Base-by-base conservation (phyloP, 2,329 filamentous ascomycete species). In the Dothidotthia symphoricarpi region DNA sequence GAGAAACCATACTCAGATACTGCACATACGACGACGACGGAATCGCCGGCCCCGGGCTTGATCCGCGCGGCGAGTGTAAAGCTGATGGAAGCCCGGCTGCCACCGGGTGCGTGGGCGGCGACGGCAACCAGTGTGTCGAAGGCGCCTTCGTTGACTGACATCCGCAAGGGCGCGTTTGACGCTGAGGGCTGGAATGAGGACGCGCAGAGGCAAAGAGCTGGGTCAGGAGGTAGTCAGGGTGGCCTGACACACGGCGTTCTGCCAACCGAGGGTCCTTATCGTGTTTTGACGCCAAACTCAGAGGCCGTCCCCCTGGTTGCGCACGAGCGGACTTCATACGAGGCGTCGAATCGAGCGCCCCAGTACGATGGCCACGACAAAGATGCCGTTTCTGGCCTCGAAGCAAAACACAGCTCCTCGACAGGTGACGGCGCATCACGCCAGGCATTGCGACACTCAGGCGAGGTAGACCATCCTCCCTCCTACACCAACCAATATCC, bases 41-140 rank as follows among this genome's bases (percentile, higher is more conserved):
- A 58, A n/a, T 68, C 64, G 6, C 45, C 49, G 24, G 45, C 51
- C 3, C 63, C 63, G 10, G 57, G 37, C 34, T 57, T 57, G 13
- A 47, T 69, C 19, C 62, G 64, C 6, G 49, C 59, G 14, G 66
- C 62, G 3, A 67, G 63, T 26, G 51, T 66, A 36, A 68, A 60
- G 43, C 42, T 65, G 22, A 66, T 68, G 49, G 63, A 69, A 16
- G 55, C 65, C 6, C 50, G 64, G 30, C 58, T 63, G 6, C 69
- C 68, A 3, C 59, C 63, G 0, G 68, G 69, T 27, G 68, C 70
- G 61, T 69, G 66, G 69, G 68, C 70, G n/a, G 71, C 71, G 1
- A 69, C 69, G 2, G 70, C 69, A 10, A 57, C 51, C 6, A 60
- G 60, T 5, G 68, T 62, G 11, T 60, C 69, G 7, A 67, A 61